phyloP scores from a whole-genome alignment of 345 rosid species.

The Eucalyptus globulus region DNA sequence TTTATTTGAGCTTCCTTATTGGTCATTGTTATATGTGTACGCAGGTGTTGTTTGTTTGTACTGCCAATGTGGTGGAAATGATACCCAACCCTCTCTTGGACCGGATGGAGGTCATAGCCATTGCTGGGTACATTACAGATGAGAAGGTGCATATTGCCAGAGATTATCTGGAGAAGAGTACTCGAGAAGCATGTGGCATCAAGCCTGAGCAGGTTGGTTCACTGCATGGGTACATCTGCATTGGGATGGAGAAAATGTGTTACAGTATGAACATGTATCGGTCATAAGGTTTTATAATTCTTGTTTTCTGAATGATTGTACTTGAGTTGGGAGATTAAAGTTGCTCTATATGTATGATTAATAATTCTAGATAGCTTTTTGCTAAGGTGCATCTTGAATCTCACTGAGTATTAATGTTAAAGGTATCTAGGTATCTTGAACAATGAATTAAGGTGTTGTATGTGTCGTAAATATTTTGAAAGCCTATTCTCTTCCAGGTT shows the following conservation, averaged over 20 bases:
- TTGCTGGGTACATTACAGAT: conserved; percentile 97
- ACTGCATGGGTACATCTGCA: background rate
- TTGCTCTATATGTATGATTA: background rate
- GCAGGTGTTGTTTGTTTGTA: conserved; percentile 98
- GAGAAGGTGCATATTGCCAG: conserved; percentile 99
- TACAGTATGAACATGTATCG: background rate
- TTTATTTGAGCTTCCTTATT: background rate
- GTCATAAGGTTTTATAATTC: background rate
- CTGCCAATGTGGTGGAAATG: conserved; percentile 92
- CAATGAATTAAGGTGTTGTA: background rate
- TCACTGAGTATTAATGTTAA: background rate
- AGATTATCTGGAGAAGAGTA: conserved; percentile 84
- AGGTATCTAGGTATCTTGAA: background rate
- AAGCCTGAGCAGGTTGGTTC: conserved; percentile 72
- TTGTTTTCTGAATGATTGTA: background rate
- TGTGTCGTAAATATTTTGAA: background rate
- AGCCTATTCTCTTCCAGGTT: conserved; percentile 36
- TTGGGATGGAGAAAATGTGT: background rate
- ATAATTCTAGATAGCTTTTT: background rate
- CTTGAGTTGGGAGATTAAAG: background rate
- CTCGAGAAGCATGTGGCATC: conserved; percentile 88
- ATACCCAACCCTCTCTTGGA: conserved; percentile 98
- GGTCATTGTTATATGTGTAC: background rate
- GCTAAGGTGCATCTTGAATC: background rate
- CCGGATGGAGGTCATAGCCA: conserved; percentile 96